Percentiles rank a stretch among this genome's conserved stretches.
phyloP scores from a whole-genome alignment of 192 early-diverging fungal species.

The Umbelopsis ramanniana region DNA sequence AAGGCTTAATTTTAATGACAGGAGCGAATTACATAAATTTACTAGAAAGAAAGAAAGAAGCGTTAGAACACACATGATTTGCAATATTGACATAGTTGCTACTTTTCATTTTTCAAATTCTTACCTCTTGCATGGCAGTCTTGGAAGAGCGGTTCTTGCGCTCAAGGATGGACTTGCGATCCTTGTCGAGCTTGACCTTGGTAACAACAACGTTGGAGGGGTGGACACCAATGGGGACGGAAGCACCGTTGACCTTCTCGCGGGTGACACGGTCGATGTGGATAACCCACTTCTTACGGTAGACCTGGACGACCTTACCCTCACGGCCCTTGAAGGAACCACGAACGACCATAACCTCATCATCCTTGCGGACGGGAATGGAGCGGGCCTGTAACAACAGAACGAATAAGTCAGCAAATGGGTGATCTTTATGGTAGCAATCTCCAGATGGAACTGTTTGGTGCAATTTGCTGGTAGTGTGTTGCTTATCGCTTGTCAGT shows the following conservation, averaged over 20 bases:
- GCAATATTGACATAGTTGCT: neutral
- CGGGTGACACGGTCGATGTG: slow-evolving; percentile 95
- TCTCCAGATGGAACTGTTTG: too few relatives aligned
- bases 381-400: slow-evolving; percentile 70
- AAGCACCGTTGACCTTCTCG: slow-evolving; percentile 97
- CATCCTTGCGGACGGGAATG: slow-evolving; percentile 96
- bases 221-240: slow-evolving; percentile 92
- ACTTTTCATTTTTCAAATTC: neutral
- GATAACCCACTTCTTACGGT: slow-evolving; percentile 99
- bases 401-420: slow-evolving; percentile 19
- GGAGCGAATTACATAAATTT: slow-evolving; percentile 15
- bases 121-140: slow-evolving; percentile 41
- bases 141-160: slow-evolving; percentile 75
- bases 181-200: slow-evolving; percentile 95
- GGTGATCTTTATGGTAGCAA: neutral
- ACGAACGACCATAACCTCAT: slow-evolving; percentile 96
- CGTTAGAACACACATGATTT: neutral
- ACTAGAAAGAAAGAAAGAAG: neutral
- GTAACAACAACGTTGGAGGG: slow-evolving; percentile 99
- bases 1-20: slow-evolving; percentile 3
- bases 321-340: slow-evolving; percentile 97
- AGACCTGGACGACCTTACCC: slow-evolving; percentile 95
- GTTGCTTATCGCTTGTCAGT: too few relatives aligned
- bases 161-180: slow-evolving; percentile 87
- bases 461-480: too few relatives aligned